Conservation (phyloP, 805 yeast species). For the Candida corydali region DNA sequence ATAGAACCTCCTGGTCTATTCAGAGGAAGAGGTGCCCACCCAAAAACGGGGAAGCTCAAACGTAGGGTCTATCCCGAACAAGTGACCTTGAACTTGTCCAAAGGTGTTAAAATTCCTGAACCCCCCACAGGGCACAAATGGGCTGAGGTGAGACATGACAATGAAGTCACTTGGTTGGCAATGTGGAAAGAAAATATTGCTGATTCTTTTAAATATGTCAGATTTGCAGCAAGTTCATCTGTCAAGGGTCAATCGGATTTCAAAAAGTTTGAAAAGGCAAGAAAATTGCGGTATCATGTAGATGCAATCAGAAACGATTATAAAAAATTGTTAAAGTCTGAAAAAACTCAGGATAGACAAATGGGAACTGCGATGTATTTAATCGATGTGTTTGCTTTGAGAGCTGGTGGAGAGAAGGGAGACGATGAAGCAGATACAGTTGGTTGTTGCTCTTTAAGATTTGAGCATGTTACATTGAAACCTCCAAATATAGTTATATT, state of each 20-base stretch:
- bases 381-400: conserved; percentile 86
- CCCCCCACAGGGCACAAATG: conserved; percentile 87
- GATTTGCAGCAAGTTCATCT: conserved; percentile 87
- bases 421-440: conserved; percentile 98
- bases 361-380: conserved; percentile 91
- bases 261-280: conserved; percentile 90
- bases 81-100: conserved; percentile 76
- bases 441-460: conserved; percentile 93
- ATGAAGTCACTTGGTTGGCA: conserved; percentile 91
- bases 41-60: conserved; percentile 89
- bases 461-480: conserved; percentile 78
- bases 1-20: conserved; percentile 96
- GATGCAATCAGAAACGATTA: conserved; percentile 74
- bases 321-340: conserved; percentile 61
- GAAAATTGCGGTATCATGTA: conserved; percentile 73
- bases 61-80: conserved; percentile 86
- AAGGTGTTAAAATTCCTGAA: conserved; percentile 65
- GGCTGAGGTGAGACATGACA: conserved; percentile 88
- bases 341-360: conserved; percentile 81
- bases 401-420: conserved; percentile 97
- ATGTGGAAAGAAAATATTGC: conserved; percentile 95
- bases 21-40: conserved; percentile 96
- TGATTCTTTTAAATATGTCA: conserved; percentile 78
- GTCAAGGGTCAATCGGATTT: conserved; percentile 87
- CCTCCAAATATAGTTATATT: conserved; percentile 85